These are phyloP conservation scores for Mycena polygramma DNA, from an alignment of 768 basidiomycete genomes.

Conservation along the genomic window DNA sequence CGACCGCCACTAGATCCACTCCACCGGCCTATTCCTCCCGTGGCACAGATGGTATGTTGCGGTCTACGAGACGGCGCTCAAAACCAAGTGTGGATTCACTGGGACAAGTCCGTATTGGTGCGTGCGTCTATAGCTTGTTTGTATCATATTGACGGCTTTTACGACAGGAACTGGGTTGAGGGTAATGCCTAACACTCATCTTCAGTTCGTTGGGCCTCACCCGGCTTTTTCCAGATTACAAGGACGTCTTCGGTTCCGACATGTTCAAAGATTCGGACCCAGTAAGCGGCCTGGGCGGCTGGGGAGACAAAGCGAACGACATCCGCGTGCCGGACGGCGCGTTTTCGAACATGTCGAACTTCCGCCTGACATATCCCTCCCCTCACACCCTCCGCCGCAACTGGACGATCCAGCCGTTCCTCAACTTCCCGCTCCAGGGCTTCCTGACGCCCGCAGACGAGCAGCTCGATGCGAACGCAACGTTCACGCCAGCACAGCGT, in stretches of 20 bases:
- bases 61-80: conserved; percentile 27
- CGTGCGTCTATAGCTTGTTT: too few relatives aligned
- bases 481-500: conserved; percentile 44
- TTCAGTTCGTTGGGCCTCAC: neutral
- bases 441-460: conserved; percentile 39
- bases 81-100: conserved; percentile 25
- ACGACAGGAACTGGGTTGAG: conserved; percentile 28
- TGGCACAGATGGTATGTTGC: conserved; percentile 35
- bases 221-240: conserved; percentile 4
- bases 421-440: conserved; percentile 18
- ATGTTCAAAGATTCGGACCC: conserved; percentile 39
- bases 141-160: too few relatives aligned
- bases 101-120: conserved; percentile 31
- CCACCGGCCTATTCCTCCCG: conserved; percentile 35
- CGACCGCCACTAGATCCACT: conserved; percentile 14
- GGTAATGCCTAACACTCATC: conserved; percentile 2
- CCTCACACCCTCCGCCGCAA: conserved; percentile 51
- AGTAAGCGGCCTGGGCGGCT: conserved; percentile 39
- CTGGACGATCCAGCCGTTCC: conserved; percentile 50
- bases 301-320: conserved; percentile 41
- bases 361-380: conserved; percentile 48
- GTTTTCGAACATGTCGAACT: conserved; percentile 37
- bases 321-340: conserved; percentile 44
- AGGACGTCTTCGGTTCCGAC: conserved; percentile 36
- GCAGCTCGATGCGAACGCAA: conserved; percentile 41